These are phyloP conservation scores for Colletotrichum higginsianum DNA, from an alignment of 2,329 filamentous ascomycete species.

Conservation along the genomic window DNA sequence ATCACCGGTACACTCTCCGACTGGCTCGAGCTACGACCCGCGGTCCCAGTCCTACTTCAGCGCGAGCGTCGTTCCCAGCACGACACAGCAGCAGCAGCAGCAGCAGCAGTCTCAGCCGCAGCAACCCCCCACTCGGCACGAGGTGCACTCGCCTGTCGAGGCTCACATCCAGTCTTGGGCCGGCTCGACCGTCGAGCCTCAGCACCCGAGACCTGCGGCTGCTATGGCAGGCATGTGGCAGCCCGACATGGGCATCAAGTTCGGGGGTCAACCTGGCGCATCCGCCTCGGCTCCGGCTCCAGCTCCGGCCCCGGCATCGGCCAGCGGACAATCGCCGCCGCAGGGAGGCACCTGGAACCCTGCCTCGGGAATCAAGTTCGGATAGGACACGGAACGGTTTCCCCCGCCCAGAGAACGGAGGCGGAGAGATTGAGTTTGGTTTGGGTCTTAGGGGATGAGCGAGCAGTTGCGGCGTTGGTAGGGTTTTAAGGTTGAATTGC, in stretches of 20 bases:
- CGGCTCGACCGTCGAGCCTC: constrained; percentile 66
- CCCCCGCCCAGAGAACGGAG: constrained; percentile 18
- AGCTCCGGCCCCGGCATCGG: constrained; percentile 31
- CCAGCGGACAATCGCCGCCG: constrained; percentile 44
- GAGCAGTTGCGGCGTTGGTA: constrained; percentile 27
- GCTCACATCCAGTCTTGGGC: constrained; percentile 73
- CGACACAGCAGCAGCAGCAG: constrained; percentile 11
- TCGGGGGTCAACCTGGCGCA: constrained; percentile 65
- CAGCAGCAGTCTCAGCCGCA: constrained; percentile 42
- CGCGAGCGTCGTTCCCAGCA: constrained; percentile 33
- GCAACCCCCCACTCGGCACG: constrained; percentile 42
- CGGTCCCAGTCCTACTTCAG: constrained; percentile 43
- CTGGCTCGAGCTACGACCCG: constrained; percentile 40
- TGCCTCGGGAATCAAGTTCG: constrained; percentile 70
- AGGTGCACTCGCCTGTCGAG: constrained; percentile 55
- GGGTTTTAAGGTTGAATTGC: constrained; percentile 12
- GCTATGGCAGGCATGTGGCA: constrained; percentile 75
- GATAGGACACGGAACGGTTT: constrained; percentile 47
- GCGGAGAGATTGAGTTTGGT: not conserved
- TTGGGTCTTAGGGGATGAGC: not conserved
- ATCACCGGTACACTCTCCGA: constrained; percentile 47
- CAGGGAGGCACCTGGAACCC: constrained; percentile 71
- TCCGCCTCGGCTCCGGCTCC: constrained; percentile 37
- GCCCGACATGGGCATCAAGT: constrained; percentile 85
- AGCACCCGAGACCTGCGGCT: constrained; percentile 67